Conservation (phyloP, 768 basidiomycete species). For the Pulveroboletus sp. region DNA sequence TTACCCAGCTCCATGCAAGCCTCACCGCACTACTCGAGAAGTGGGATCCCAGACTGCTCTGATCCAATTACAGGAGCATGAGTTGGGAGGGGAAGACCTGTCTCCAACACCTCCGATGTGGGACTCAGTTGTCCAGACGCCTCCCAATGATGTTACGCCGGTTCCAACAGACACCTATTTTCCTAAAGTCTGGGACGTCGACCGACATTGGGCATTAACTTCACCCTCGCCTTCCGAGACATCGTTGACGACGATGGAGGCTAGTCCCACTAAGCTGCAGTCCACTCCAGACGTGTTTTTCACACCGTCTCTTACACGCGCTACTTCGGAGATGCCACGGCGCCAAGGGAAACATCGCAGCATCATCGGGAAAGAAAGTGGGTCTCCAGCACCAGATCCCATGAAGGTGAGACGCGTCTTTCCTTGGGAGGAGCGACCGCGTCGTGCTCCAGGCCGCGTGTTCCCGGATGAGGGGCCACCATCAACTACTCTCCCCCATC, state of each 20-base stretch:
- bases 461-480: slow-evolving; percentile 64
- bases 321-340: slow-evolving; percentile 63
- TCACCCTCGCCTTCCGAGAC: slow-evolving; percentile 32
- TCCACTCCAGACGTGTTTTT: slow-evolving; percentile 43
- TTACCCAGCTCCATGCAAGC: slow-evolving; percentile 14
- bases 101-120: slow-evolving; percentile 70
- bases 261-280: slow-evolving; percentile 14
- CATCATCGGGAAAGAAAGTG: slow-evolving; percentile 43
- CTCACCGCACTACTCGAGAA: slow-evolving; percentile 13
- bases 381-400: slow-evolving; percentile 59
- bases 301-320: slow-evolving; percentile 51
- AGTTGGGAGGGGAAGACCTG: slow-evolving; percentile 34
- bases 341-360: slow-evolving; percentile 70
- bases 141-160: slow-evolving; percentile 56
- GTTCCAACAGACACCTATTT: slow-evolving; percentile 74
- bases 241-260: slow-evolving; percentile 15
- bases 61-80: slow-evolving; percentile 9
- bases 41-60: slow-evolving; percentile 21
- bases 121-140: slow-evolving; percentile 78
- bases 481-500: slow-evolving; percentile 27
- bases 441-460: slow-evolving; percentile 61
- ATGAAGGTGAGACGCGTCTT: slow-evolving; percentile 75
- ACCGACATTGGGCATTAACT: slow-evolving; percentile 32
- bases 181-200: slow-evolving; percentile 81
- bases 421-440: slow-evolving; percentile 89